Evolutionary conservation across 192 early-diverging fungal species (phyloP), one percentile per base, ranked within the genome.

Genomic region (Cetraspora pellucida): DNA sequence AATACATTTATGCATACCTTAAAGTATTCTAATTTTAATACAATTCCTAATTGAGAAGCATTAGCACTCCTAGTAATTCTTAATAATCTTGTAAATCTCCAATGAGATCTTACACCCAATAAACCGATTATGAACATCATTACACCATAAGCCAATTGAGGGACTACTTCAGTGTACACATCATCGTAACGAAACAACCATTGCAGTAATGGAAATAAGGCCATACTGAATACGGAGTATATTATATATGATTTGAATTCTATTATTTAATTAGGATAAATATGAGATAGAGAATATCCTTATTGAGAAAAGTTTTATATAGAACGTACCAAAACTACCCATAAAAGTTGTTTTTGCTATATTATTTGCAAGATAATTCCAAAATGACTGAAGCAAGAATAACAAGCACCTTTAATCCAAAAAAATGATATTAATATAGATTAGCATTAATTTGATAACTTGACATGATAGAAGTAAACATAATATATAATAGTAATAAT

Each of bases 241-340:
- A 82, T 50, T n/a, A 84, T 80, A 25, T 84, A 84, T 55, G 79
- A 82, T 63, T 78, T 78, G 43, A 82, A 82, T 79, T 84, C 83
- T 59, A 52, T 6, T 37, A 37, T 37, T 6, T 21, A 21, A 54
- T 17, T 52, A 19, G 11, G 19, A 52, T 52, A 52, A 4, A 52
- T 4, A 52, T 17, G 11, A 52, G 19, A 52, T 1, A 64, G 10
- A 27, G 27, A 11, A 4, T 25, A 64, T 25, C 10, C 13, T 25
- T 64, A 37, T 37, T 7, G 37, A 37, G 7, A 7, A 1, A 37
- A 37, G 37, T 37, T 1, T 6, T 37, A 37, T 37, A 37, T 37
- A 37, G 3, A 21, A 68, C 66, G 10, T 49, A 68, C 66, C 66
- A 59, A 37, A 77, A 49, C 81, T 82, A 28, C 79, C 78, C 83